A percentile compares a stretch with the other conserved stretches of the same genome.
These are phyloP conservation scores for Cadophora sp. DNA, from an alignment of 2,329 filamentous ascomycete species.

Conservation along the genomic window DNA sequence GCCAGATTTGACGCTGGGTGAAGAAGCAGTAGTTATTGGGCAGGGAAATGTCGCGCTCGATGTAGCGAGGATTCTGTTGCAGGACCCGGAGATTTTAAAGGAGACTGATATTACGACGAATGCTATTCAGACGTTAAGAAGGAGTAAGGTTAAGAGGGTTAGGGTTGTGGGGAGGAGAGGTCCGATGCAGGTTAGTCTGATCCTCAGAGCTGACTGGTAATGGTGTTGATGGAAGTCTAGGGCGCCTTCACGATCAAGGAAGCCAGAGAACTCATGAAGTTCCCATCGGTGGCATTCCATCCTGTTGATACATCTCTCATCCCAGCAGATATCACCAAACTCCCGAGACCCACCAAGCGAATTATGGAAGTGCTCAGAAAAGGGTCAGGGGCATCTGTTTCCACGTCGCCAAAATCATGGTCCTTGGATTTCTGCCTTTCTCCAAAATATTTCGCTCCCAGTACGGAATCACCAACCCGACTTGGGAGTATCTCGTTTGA, in stretches of 20 bases:
- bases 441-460: conserved; percentile 66
- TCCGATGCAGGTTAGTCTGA: conserved; percentile 73
- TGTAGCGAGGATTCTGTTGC: conserved; percentile 85
- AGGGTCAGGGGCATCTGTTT: conserved; percentile 62
- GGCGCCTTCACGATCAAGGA: conserved; percentile 97
- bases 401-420: conserved; percentile 71
- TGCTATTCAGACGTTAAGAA: conserved; percentile 75
- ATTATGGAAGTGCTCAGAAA: conserved; percentile 83
- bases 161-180: conserved; percentile 89
- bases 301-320: conserved; percentile 71
- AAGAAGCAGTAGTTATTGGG: conserved; percentile 87
- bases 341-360: conserved; percentile 78
- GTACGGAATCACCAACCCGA: conserved; percentile 52
- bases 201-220: not conserved
- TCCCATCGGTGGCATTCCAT: conserved; percentile 75
- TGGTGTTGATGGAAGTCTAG: conserved; percentile 50
- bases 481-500: conserved; percentile 74
- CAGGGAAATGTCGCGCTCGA: conserved; percentile 97
- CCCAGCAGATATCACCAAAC: conserved; percentile 68
- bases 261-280: conserved; percentile 82
- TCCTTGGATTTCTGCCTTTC: conserved; percentile 85
- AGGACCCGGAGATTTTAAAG: conserved; percentile 73
- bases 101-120: conserved; percentile 90
- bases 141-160: conserved; percentile 78
- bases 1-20: conserved; percentile 76